phyloP scores from a whole-genome alignment of 768 basidiomycete species.

The Mycena sanguinolenta region DNA sequence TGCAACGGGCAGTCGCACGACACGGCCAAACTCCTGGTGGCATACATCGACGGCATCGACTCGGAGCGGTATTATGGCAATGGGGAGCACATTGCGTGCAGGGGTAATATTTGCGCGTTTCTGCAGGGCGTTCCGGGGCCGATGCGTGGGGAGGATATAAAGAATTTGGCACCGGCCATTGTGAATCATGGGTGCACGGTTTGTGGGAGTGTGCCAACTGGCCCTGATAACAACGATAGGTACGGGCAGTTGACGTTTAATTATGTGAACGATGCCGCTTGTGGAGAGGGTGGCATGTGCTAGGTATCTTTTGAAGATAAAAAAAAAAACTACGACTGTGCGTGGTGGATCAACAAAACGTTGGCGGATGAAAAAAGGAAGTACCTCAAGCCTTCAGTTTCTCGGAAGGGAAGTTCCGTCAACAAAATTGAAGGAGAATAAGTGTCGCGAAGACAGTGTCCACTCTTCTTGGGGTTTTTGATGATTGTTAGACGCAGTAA shows the following conservation, averaged over 20 bases:
- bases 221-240: conserved; percentile 19
- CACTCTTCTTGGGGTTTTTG: too few relatives aligned
- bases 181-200: conserved; percentile 16
- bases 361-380: too few relatives aligned
- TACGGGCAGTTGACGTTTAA: conserved; percentile 26
- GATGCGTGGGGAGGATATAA: conserved; percentile 8
- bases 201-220: conserved; percentile 29
- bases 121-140: conserved; percentile 5
- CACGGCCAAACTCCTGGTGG: conserved; percentile 10
- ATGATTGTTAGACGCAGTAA: too few relatives aligned
- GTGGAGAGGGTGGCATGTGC: conserved; percentile 8
- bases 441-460: too few relatives aligned
- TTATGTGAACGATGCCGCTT: conserved; percentile 10
- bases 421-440: too few relatives aligned
- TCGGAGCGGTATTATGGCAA: conserved; percentile 6
- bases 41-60: conserved; percentile 14
- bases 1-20: conserved; percentile 20
- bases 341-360: too few relatives aligned
- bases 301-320: too few relatives aligned
- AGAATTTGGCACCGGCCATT: conserved; percentile 1
- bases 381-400: too few relatives aligned
- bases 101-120: conserved; percentile 22
- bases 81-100: conserved; percentile 23
- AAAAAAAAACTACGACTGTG: too few relatives aligned
- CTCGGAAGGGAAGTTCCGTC: too few relatives aligned